Conservation (phyloP, 768 basidiomycete genomes). For the Cytidiella melzeri region DNA sequence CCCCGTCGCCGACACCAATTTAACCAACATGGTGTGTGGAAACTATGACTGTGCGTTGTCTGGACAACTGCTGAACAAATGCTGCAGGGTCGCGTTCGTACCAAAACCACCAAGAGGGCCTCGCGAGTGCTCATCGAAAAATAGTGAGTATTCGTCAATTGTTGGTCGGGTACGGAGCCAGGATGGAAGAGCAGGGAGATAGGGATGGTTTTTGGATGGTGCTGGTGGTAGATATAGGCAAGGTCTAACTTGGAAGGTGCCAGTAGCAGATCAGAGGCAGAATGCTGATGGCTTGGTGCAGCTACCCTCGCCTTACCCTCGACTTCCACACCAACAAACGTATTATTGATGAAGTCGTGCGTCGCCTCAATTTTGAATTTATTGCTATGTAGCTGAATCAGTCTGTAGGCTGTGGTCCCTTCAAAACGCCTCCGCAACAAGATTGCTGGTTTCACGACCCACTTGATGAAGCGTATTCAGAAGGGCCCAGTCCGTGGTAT, state of each 20-base stretch:
- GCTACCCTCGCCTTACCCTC: conserved; percentile 98
- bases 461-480: conserved; percentile 99
- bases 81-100: conserved; percentile 92
- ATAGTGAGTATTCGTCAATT: conserved; percentile 56
- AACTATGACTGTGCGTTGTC: conserved; percentile 1
- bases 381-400: neutral
- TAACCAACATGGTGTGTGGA: conserved; percentile 11
- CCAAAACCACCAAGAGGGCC: conserved; percentile 99
- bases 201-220: neutral
- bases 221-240: neutral
- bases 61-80: neutral
- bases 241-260: too few relatives aligned
- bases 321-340: conserved; percentile 99
- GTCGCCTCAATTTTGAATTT: conserved; percentile 20
- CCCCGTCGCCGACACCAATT: conserved; percentile 22
- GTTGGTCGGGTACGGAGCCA: neutral
- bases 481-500: conserved; percentile 97
- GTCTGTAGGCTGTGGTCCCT: conserved; percentile 87
- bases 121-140: conserved; percentile 99
- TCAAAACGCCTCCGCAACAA: conserved; percentile 99
- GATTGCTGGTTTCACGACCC: conserved; percentile 98
- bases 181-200: neutral
- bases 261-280: neutral
- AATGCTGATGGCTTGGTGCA: conserved; percentile 25
- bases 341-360: conserved; percentile 94